Conservation (phyloP, 805 yeast species). For the Yamadazyma nakazawae region DNA sequence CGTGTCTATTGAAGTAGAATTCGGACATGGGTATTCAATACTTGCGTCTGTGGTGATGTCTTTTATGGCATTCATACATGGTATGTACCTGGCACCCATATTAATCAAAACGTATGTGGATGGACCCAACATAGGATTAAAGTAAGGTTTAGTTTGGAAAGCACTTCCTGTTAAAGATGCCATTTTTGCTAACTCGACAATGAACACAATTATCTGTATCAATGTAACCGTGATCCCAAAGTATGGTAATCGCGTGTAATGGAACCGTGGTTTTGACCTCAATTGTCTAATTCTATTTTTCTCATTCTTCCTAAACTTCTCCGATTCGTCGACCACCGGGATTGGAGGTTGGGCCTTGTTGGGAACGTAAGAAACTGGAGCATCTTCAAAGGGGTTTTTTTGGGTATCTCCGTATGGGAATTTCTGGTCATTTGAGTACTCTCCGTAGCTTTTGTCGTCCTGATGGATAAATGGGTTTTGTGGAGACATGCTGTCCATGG, state of each 20-base stretch:
- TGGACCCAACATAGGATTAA: conserved; percentile 80
- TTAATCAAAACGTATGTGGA: conserved; percentile 62
- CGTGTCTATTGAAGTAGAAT: conserved; percentile 53
- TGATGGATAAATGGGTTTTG: conserved; percentile 5
- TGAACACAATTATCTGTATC: conserved; percentile 54
- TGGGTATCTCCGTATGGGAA: conserved; percentile 8
- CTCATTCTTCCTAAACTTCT: conserved; percentile 19
- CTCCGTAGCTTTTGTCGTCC: background rate
- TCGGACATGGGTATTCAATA: conserved; percentile 62
- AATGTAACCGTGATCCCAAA: conserved; percentile 40
- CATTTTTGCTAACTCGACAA: conserved; percentile 59
- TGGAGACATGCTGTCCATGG: background rate
- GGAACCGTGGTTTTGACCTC: conserved; percentile 29
- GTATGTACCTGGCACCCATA: conserved; percentile 68
- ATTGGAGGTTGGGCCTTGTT: conserved; percentile 14
- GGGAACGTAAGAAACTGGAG: conserved; percentile 4
- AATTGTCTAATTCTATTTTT: conserved; percentile 23
- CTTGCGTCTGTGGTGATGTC: conserved; percentile 48
- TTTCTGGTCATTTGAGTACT: conserved; percentile 5
- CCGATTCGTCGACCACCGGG: conserved; percentile 13
- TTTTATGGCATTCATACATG: conserved; percentile 59
- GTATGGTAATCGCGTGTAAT: conserved; percentile 38
- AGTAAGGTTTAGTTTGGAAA: conserved; percentile 64
- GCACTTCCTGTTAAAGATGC: conserved; percentile 58
- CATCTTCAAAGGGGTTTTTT: conserved; percentile 11